Base-by-base conservation (phyloP, 108 stramenopile species). In the Nitzschia sp. region DNA sequence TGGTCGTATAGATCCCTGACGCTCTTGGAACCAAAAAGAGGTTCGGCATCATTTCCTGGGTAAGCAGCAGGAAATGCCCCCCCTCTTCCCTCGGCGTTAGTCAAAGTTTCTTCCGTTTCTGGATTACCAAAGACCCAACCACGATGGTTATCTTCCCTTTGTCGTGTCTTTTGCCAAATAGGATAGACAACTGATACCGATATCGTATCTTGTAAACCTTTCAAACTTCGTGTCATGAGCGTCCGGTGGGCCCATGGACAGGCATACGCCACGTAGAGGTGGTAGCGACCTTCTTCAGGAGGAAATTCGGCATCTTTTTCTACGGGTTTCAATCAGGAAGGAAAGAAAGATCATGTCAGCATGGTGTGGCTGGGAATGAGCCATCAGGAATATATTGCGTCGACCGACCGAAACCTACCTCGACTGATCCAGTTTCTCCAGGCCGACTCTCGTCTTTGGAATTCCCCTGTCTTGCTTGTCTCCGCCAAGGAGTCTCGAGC, bases 121-220 rank as follows among this genome's bases (percentile, higher is more conserved):
- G 81, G 75, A 41, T 80, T 71, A 2, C 84, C 90, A 79, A 97
- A 98, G 27, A 86, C 80, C 97, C 98, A 99, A 19, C 98, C 98
- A 33, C 68, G 75, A 73, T 99, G 98, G 38, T 68, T 57, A 62
- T 97, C 95, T 32, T 64, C 66, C 5, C 19, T n/a, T 4, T 8
- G 48, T n/a, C 48, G 48, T 21, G 48, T 50, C 48, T 50, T 50
- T 50, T 50, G 48, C 48, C 48, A 50, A 50, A 50, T 22, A 5
- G 48, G 48, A 50, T 50, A 75, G 19, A 87, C 86, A 17, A 83
- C 58, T 6, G 85, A 84, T 16, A 85, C 54, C 19, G 84, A 80
- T 41, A 97, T 90, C 47, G 78, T 80, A 75, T 92, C 86, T 38
- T 97, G 82, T 19, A 98, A 75, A 19, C 96, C 96, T 45, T 95